phyloP scores from a whole-genome alignment of 1,284 basidiomycete species.

The Ustilago vetiveriae region DNA sequence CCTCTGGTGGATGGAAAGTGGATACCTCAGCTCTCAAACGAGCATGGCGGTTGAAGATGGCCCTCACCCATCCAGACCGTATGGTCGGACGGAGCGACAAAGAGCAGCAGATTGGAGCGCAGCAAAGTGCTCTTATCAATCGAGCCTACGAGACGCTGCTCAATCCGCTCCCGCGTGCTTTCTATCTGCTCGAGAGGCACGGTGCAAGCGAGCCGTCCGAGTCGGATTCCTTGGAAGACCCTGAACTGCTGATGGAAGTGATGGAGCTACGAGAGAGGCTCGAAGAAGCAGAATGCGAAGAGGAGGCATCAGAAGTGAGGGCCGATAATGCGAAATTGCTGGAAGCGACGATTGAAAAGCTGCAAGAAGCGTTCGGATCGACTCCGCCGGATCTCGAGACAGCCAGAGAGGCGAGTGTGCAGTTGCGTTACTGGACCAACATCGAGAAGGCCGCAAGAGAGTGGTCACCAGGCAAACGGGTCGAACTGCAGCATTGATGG shows the following conservation, averaged over 20 bases:
- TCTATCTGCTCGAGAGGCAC: constrained; percentile 55
- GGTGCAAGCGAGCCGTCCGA: constrained; percentile 40
- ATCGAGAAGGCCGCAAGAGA: constrained; percentile 63
- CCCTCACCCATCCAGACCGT: constrained; percentile 61
- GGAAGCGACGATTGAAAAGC: constrained; percentile 25
- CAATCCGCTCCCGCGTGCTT: constrained; percentile 55
- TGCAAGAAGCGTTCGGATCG: constrained; percentile 49
- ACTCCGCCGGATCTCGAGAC: constrained; percentile 41
- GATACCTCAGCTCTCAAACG: constrained; percentile 52
- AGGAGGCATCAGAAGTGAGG: constrained; percentile 53
- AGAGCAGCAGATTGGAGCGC: constrained; percentile 59
- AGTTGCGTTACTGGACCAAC: constrained; percentile 65
- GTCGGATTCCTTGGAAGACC: constrained; percentile 57
- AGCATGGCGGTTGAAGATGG: constrained; percentile 60
- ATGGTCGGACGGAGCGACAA: constrained; percentile 54
- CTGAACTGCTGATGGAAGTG: constrained; percentile 63
- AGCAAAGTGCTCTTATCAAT: constrained; percentile 63
- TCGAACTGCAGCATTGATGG: constrained; percentile 56
- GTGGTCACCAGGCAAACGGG: constrained; percentile 59
- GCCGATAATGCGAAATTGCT: constrained; percentile 45
- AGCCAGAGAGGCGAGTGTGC: constrained; percentile 47
- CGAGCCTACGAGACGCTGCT: constrained; percentile 63
- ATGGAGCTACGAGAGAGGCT: constrained; percentile 62
- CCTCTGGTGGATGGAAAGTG: constrained; percentile 54
- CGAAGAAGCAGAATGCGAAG: constrained; percentile 52